Conservation (phyloP, 352 stramenopile species). For the Phytophthora rubi region DNA sequence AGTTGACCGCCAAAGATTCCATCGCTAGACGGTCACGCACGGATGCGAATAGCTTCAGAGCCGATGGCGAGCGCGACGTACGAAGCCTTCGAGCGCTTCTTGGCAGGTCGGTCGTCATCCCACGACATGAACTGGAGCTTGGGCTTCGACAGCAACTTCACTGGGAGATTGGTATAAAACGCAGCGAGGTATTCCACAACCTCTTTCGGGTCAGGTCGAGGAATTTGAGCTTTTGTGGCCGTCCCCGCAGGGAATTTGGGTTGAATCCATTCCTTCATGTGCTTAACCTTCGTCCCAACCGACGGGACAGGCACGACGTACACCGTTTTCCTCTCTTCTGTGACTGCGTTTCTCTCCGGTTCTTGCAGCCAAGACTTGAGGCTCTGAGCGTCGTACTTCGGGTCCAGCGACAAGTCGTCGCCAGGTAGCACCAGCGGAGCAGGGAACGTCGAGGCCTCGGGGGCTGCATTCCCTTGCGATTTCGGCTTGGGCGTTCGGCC, state of each 20-base stretch:
- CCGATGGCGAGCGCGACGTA: slow-evolving; percentile 28
- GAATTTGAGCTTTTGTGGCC: not conserved
- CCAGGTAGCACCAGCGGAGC: slow-evolving; percentile 21
- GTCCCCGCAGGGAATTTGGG: slow-evolving; percentile 7
- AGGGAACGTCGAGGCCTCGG: slow-evolving; percentile 18
- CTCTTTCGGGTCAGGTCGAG: slow-evolving; percentile 13
- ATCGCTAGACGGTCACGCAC: slow-evolving; percentile 22
- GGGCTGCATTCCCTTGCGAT: not conserved
- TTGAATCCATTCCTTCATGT: slow-evolving; percentile 24
- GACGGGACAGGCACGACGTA: slow-evolving; percentile 31
- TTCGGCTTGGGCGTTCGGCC: slow-evolving; percentile 18
- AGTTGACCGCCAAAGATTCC: slow-evolving; percentile 24
- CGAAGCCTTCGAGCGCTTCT: slow-evolving; percentile 20
- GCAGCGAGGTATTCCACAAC: slow-evolving; percentile 24
- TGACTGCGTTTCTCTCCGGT: slow-evolving; percentile 25
- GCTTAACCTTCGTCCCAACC: slow-evolving; percentile 17
- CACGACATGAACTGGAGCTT: slow-evolving; percentile 29
- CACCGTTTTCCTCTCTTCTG: slow-evolving; percentile 22
- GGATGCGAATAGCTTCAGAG: slow-evolving; percentile 26
- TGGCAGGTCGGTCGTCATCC: slow-evolving; percentile 14
- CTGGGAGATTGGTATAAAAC: slow-evolving; percentile 26
- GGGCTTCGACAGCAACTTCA: slow-evolving; percentile 24
- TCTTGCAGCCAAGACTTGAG: slow-evolving; percentile 29
- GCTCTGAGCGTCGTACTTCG: slow-evolving; percentile 27
- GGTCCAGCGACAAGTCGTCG: slow-evolving; percentile 29